Evolutionary conservation across 768 basidiomycete species (phyloP).

Genomic region (Hygrocybe punicea): DNA sequence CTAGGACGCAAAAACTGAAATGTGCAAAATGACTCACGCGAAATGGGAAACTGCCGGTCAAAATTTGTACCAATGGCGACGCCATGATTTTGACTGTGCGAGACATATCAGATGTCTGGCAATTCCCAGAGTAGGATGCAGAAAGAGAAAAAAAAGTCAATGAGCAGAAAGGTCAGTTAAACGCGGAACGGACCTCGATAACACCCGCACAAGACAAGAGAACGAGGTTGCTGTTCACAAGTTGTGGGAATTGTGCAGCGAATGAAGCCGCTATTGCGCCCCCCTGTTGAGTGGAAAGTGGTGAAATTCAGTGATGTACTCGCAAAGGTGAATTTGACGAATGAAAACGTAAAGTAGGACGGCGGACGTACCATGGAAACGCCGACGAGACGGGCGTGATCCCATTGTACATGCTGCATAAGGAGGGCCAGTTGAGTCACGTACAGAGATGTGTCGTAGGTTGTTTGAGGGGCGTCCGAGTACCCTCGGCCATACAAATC

Average conservation of each 20-base stretch:
- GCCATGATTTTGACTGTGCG: slow-evolving; percentile 77
- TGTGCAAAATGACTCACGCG: slow-evolving; percentile 51
- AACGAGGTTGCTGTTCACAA: slow-evolving; percentile 61
- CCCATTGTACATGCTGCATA: slow-evolving; percentile 75
- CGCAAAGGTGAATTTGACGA: no score
- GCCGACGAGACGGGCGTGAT: slow-evolving; percentile 60
- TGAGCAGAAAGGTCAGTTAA: no score
- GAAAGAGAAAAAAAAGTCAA: background rate
- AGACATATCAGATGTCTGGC: slow-evolving; percentile 50
- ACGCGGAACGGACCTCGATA: slow-evolving; percentile 47
- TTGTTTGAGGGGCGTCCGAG: slow-evolving; percentile 71
- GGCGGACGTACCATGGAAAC: slow-evolving; percentile 63
- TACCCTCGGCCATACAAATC: slow-evolving; percentile 83
- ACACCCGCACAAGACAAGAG: slow-evolving; percentile 70
- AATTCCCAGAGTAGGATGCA: background rate
- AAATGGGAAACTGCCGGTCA: slow-evolving; percentile 60
- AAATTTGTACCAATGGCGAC: slow-evolving; percentile 64
- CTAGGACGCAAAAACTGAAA: no score
- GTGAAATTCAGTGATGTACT: no score
- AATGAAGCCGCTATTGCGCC: slow-evolving; percentile 74
- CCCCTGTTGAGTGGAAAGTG: slow-evolving; percentile 43
- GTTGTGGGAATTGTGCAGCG: slow-evolving; percentile 63
- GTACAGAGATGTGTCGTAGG: slow-evolving; percentile 62
- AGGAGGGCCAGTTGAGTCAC: slow-evolving; percentile 79
- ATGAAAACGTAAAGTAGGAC: background rate